Conservation (phyloP, 306 rosid genomes). For the Cicer chorassanicum region DNA sequence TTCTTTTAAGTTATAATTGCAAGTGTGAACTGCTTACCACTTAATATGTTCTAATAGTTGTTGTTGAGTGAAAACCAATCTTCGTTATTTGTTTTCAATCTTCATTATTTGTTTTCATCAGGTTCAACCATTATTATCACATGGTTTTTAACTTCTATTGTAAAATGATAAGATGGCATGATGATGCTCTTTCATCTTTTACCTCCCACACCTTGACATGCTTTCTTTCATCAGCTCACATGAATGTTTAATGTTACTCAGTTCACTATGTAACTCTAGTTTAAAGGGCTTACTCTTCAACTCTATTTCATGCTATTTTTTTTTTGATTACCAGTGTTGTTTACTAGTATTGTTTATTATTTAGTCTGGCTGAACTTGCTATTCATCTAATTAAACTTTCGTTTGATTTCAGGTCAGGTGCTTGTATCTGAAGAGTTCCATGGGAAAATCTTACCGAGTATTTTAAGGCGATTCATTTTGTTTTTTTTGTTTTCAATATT, state of each 20-base stretch:
- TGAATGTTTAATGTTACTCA: not conserved
- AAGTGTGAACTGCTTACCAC: not conserved
- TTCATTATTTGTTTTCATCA: too few relatives aligned
- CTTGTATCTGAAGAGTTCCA: conserved; percentile 69
- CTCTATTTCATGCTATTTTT: not conserved
- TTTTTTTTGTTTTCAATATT: not conserved
- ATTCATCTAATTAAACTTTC: not conserved
- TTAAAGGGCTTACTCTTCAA: not conserved
- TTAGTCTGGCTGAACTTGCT: not conserved
- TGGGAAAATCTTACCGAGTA: conserved; percentile 70
- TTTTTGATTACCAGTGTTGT: not conserved
- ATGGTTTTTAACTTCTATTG: not conserved
- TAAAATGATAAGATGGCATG: not conserved
- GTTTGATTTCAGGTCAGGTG: conserved; percentile 61
- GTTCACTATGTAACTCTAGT: not conserved
- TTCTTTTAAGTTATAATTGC: not conserved
- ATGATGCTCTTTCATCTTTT: not conserved
- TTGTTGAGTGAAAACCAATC: too few relatives aligned
- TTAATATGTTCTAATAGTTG: too few relatives aligned
- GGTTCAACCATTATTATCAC: not conserved
- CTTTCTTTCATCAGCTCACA: not conserved
- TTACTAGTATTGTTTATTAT: not conserved
- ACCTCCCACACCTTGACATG: not conserved
- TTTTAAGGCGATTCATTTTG: conserved; percentile 42
- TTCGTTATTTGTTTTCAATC: too few relatives aligned